Conservation (phyloP, 306 rosid species). For the Chamaecrista fasciculata region DNA sequence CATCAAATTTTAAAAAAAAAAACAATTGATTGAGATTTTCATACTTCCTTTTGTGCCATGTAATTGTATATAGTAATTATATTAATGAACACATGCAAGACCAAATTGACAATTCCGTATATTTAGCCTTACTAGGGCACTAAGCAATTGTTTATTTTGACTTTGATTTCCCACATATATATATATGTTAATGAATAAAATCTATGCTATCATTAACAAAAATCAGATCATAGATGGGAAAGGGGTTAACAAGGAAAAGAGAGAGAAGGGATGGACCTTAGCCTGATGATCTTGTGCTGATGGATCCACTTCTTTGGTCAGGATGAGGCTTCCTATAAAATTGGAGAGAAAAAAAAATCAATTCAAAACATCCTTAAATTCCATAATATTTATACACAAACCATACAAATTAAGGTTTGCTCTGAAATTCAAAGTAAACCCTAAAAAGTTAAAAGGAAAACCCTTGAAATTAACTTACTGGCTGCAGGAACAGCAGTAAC, state of each 20-base stretch:
- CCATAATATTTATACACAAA: not conserved
- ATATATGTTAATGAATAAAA: not conserved
- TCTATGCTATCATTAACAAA: not conserved
- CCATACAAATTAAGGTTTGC: not conserved
- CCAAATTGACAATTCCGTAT: too few species aligned
- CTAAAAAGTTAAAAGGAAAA: not conserved
- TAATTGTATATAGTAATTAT: too few species aligned
- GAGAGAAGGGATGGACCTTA: conserved; percentile 32
- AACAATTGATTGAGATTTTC: too few species aligned
- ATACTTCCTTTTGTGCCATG: too few species aligned
- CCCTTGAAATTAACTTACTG: conserved; percentile 34
- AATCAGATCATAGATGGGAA: not conserved
- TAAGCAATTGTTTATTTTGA: too few species aligned
- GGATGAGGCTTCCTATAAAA: conserved; percentile 27
- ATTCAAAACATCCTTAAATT: not conserved
- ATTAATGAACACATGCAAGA: too few species aligned
- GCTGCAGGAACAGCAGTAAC: conserved; percentile 33
- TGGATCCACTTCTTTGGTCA: conserved; percentile 15
- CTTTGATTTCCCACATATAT: too few species aligned
- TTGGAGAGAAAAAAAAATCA: not conserved
- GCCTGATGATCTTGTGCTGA: conserved; percentile 21
- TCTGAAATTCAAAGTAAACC: conserved; percentile 23
- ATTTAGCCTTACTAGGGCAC: too few species aligned
- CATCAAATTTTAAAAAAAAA: too few species aligned
- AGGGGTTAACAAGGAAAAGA: not conserved